Percentiles rank a stretch among this genome's conserved stretches.
Conservation (phyloP, 78 protist species). For the Emiliania huxleyi region DNA sequence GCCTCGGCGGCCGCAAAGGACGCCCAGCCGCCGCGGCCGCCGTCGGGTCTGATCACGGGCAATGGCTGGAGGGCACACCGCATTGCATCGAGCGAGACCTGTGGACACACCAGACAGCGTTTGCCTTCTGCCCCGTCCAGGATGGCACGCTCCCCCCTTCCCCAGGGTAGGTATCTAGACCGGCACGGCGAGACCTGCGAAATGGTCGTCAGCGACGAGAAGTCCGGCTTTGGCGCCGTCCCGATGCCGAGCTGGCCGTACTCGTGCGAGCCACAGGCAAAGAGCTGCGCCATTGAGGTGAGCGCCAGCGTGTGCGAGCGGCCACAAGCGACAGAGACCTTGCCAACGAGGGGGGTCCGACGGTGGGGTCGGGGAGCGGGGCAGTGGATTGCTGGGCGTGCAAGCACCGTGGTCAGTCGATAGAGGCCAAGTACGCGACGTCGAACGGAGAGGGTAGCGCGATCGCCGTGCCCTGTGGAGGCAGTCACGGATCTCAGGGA, state of each 20-base stretch:
- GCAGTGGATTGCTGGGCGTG: no score
- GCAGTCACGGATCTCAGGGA: no score
- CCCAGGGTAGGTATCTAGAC: no score
- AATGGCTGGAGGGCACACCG: not conserved
- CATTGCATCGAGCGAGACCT: not conserved
- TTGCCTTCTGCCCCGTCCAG: no score
- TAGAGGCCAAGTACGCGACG: not conserved
- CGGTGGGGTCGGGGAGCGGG: no score
- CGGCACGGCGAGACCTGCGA: no score
- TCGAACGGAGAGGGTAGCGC: not conserved
- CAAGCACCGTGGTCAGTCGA: no score
- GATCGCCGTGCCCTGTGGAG: slow-evolving; percentile 21
- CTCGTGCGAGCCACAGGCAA: not conserved
- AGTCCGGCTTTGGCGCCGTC: no score
- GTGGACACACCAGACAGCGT: not conserved
- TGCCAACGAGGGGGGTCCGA: no score
- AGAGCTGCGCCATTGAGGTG: not conserved
- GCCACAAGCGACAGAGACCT: slow-evolving; percentile 10
- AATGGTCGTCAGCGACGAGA: no score
- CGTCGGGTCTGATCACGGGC: not conserved
- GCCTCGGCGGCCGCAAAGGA: not conserved
- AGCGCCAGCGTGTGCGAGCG: not conserved
- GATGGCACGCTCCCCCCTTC: no score
- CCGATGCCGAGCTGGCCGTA: not conserved
- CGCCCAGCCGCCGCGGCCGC: not conserved